Percentiles rank a stretch among this genome's conserved stretches.
These are phyloP conservation scores for Tritrichomonas foetus DNA, from an alignment of 208 protist species.

Conservation along the genomic window DNA sequence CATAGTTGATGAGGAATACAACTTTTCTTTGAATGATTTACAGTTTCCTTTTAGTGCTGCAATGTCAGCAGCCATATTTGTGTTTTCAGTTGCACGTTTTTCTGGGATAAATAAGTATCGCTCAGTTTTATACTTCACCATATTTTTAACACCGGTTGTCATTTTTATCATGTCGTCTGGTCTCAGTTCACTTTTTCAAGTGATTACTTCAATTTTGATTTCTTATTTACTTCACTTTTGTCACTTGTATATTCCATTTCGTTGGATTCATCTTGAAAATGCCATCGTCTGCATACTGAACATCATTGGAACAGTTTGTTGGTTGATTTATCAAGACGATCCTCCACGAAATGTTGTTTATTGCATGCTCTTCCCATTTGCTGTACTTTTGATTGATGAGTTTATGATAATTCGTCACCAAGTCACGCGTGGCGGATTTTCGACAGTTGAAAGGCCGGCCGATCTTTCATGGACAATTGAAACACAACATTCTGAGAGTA, in stretches of 20 bases:
- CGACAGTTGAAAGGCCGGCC: neutral
- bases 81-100: neutral
- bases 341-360: neutral
- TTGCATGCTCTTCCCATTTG: neutral
- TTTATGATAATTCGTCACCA: neutral
- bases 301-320: neutral
- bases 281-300: neutral
- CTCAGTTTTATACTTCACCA: neutral
- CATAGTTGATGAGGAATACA: neutral
- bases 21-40: neutral
- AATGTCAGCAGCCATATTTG: neutral
- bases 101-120: neutral
- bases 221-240: neutral
- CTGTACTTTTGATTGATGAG: neutral
- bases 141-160: neutral
- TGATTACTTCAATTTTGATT: neutral
- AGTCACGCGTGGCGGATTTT: neutral
- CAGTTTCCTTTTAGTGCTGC: neutral
- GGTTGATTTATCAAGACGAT: neutral
- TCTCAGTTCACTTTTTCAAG: neutral
- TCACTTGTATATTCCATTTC: neutral
- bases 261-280: slow-evolving; percentile 14
- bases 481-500: neutral
- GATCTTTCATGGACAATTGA: neutral
- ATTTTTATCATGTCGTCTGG: neutral